A percentile compares a stretch with the other conserved stretches of the same genome.
Evolutionary conservation across 805 yeast genomes (phyloP).

Genomic region (Ogataea siamensis): DNA sequence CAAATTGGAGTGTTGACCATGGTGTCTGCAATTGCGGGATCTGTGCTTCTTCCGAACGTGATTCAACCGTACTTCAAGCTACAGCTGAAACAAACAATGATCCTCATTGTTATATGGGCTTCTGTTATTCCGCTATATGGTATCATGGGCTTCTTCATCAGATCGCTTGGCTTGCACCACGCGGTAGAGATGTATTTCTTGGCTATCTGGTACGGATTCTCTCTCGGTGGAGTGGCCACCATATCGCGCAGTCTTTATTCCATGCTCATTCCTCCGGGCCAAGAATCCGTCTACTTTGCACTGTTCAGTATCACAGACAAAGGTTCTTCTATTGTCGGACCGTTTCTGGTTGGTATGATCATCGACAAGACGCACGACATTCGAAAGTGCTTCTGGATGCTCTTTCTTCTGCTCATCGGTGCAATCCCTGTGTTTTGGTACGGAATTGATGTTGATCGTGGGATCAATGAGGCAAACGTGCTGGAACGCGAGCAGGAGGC

Average conservation of each 20-base stretch:
- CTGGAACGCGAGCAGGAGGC: slow-evolving; percentile 29
- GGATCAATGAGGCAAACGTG: slow-evolving; percentile 38
- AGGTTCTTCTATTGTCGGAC: slow-evolving; percentile 75
- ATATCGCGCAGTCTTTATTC: slow-evolving; percentile 67
- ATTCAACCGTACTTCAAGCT: slow-evolving; percentile 38
- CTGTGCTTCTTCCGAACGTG: slow-evolving; percentile 51
- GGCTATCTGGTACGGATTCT: slow-evolving; percentile 73
- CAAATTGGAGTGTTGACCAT: slow-evolving; percentile 64
- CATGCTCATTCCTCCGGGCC: slow-evolving; percentile 68
- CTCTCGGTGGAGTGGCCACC: slow-evolving; percentile 72
- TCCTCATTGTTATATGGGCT: slow-evolving; percentile 57
- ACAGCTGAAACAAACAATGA: slow-evolving; percentile 47
- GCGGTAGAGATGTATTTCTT: slow-evolving; percentile 66
- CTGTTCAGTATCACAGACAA: slow-evolving; percentile 76
- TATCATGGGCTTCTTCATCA: slow-evolving; percentile 58
- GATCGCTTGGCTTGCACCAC: slow-evolving; percentile 55
- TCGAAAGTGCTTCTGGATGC: slow-evolving; percentile 66
- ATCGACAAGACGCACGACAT: slow-evolving; percentile 74
- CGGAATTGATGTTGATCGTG: slow-evolving; percentile 58
- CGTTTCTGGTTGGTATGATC: slow-evolving; percentile 66
- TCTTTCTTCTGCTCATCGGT: slow-evolving; percentile 50
- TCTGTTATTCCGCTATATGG: slow-evolving; percentile 72
- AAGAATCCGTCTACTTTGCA: slow-evolving; percentile 74
- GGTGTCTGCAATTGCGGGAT: slow-evolving; percentile 65
- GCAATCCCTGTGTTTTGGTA: slow-evolving; percentile 55